Conservation (phyloP, 2,329 filamentous ascomycete genomes). For the Penicillium sp. region DNA sequence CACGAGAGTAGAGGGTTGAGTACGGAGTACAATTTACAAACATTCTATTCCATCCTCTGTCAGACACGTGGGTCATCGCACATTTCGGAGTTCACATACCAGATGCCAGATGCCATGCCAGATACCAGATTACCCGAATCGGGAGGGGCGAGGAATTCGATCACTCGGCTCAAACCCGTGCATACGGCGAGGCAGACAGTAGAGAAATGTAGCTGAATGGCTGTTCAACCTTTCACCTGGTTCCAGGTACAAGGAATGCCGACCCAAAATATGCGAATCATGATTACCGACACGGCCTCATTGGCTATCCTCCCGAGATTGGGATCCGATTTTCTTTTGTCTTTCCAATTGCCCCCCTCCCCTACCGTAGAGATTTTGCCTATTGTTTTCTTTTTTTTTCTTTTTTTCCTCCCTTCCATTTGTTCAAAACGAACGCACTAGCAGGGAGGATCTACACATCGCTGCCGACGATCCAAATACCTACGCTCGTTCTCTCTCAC, state of each 20-base stretch:
- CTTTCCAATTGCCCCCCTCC: no score
- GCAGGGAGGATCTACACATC: conserved; percentile 11
- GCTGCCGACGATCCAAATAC: conserved; percentile 20
- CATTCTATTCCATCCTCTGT: conserved; percentile 9
- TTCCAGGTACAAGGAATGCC: background rate
- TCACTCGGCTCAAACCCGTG: no score
- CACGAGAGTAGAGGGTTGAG: no score
- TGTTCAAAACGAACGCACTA: background rate
- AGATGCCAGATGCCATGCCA: background rate
- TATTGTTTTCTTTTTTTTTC: background rate
- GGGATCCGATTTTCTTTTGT: conserved; percentile 4
- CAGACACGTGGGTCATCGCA: conserved; percentile 21
- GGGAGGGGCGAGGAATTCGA: no score
- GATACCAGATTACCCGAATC: background rate
- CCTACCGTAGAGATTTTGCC: background rate
- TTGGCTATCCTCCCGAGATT: conserved; percentile 1
- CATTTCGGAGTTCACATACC: conserved; percentile 1
- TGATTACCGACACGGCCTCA: background rate
- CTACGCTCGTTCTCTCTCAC: background rate
- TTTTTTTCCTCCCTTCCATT: background rate
- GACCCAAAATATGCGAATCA: conserved; percentile 2
- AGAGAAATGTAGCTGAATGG: no score
- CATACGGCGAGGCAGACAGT: no score
- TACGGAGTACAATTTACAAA: no score
- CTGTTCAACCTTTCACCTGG: no score